These are phyloP conservation scores for Fusarium dlaminii DNA, from an alignment of 2,329 filamentous ascomycete genomes.

Conservation along the genomic window DNA sequence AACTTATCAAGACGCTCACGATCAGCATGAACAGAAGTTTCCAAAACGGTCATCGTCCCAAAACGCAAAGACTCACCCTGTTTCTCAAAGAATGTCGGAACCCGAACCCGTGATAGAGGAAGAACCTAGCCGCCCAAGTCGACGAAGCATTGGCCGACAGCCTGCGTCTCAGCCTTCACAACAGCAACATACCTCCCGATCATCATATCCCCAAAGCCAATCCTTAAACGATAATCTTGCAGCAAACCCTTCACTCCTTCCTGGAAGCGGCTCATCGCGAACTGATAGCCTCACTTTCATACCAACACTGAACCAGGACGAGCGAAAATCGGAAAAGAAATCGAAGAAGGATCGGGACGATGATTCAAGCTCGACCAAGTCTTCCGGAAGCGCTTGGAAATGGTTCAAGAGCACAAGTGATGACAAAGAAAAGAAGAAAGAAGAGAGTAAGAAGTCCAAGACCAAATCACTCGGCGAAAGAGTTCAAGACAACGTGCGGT, in stretches of 20 bases:
- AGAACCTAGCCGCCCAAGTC: slow-evolving; percentile 57
- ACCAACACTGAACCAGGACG: slow-evolving; percentile 74
- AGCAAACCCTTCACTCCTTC: slow-evolving; percentile 68
- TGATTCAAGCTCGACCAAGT: slow-evolving; percentile 69
- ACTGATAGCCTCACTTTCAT: slow-evolving; percentile 85
- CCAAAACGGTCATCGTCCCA: slow-evolving; percentile 67
- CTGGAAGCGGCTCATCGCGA: slow-evolving; percentile 71
- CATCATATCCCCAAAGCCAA: slow-evolving; percentile 41
- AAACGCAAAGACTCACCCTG: slow-evolving; percentile 55
- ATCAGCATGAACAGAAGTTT: slow-evolving; percentile 48
- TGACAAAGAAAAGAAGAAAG: slow-evolving; percentile 69
- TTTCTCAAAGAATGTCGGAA: slow-evolving; percentile 46
- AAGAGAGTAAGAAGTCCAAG: slow-evolving; percentile 74
- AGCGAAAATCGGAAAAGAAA: slow-evolving; percentile 79
- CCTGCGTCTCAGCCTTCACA: slow-evolving; percentile 31
- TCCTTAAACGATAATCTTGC: slow-evolving; percentile 44
- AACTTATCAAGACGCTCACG: slow-evolving; percentile 53
- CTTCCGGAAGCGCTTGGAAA: slow-evolving; percentile 75
- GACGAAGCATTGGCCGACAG: slow-evolving; percentile 31
- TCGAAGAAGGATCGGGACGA: slow-evolving; percentile 78
- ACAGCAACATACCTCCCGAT: slow-evolving; percentile 43
- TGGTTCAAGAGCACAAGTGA: slow-evolving; percentile 84
- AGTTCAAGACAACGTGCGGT: slow-evolving; percentile 78
- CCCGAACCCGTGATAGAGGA: slow-evolving; percentile 46
- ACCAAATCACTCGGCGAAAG: slow-evolving; percentile 65